Base-by-base conservation (phyloP, 345 rosid species). In the Gossypium turneri region DNA sequence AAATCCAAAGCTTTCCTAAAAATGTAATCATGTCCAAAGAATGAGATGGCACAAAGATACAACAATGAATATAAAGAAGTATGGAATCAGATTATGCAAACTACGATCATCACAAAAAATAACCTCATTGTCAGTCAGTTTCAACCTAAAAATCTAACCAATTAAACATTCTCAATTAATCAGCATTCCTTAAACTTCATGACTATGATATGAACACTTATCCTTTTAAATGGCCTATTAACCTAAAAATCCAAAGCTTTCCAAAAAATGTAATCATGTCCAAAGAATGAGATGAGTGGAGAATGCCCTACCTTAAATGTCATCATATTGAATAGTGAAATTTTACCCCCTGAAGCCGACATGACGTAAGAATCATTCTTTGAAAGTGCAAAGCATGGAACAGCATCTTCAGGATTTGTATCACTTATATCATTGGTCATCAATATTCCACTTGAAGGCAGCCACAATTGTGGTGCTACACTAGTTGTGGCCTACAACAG, bases 301-400 rank as follows among this genome's bases (percentile, higher is more conserved):
- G 48, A 47, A 73, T 34, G 74, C 63, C 56, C 56, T 78, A 93
- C 98, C 97, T 93, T 79, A 72, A 88, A 93, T 52, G 94, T 90
- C 92, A 76, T 83, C 92, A 88, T 84, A 69, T 87, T 83, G 84
- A 91, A 88, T 24, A 87, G 74, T 9, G 97, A 87, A 41, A 91
- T 89, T 76, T 86, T 82, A 4, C 93, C 94, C 60, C 98, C 94
- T 67, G 98, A 93, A 56, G 94, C 90, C 57, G 98, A 93, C 91
- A 90, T 85, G 7, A 91, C 87, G 72, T 86, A 88, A 24, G 86
- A 80, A 81, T 86, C 90, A 67, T 90, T 84, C 90, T 86, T 86
- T 15, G 90, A 90, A 67, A 93, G 86, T 56, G 94, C 95, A 84
- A 90, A 93, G 82, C 98, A 90, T 3, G 95, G 82, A 81, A 93